Conservation (phyloP, 108 stramenopile species). For the Cyclostephanos invisitatus region DNA sequence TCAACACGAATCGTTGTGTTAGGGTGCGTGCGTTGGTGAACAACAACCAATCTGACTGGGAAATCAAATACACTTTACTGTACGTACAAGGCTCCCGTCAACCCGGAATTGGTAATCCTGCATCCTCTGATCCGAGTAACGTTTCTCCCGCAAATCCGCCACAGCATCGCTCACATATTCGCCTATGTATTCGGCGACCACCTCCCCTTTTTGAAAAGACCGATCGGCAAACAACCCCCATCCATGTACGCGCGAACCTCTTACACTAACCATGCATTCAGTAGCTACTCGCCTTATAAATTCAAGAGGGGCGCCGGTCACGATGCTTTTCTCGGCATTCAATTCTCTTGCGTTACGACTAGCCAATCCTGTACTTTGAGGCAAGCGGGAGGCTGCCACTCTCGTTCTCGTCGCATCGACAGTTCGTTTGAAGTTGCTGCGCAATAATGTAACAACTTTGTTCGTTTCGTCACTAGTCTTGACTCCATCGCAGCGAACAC, state of each 20-base stretch:
- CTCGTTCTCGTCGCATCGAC: constrained; percentile 47
- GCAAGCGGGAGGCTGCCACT: constrained; percentile 58
- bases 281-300: constrained; percentile 26
- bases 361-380: constrained; percentile 68
- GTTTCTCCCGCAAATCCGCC: constrained; percentile 85
- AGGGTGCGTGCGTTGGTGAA: not conserved
- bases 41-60: not conserved
- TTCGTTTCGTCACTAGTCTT: constrained; percentile 59
- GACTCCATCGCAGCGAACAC: constrained; percentile 76
- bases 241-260: constrained; percentile 76
- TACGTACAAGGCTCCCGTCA: constrained; percentile 60
- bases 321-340: constrained; percentile 35
- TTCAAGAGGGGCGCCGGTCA: constrained; percentile 32
- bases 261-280: constrained; percentile 65
- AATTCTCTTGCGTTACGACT: constrained; percentile 50
- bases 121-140: constrained; percentile 82
- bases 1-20: not conserved
- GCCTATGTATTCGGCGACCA: constrained; percentile 96
- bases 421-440: constrained; percentile 46
- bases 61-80: not conserved
- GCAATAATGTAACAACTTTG: constrained; percentile 45
- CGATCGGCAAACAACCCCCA: constrained; percentile 86
- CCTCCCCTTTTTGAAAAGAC: constrained; percentile 70
- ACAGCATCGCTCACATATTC: constrained; percentile 87
- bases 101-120: constrained; percentile 96